These are phyloP conservation scores for Apiotrichum veenhuisii DNA, from an alignment of 1,284 basidiomycete genomes.

Conservation along the genomic window DNA sequence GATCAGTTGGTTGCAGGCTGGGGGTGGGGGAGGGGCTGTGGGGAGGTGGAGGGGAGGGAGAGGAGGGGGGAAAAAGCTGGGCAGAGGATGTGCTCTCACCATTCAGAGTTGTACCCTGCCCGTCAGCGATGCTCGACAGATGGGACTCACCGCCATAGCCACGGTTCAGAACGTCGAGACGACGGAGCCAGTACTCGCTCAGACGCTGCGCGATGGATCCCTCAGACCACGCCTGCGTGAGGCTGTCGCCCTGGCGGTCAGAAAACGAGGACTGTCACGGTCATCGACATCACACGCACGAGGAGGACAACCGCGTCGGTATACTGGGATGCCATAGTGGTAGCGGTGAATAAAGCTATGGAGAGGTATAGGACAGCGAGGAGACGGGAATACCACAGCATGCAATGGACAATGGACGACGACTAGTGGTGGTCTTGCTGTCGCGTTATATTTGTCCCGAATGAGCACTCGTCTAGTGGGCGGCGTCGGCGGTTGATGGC, in stretches of 20 bases:
- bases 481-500: too few relatives aligned
- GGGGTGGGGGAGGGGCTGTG: too few relatives aligned
- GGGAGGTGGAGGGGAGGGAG: too few relatives aligned
- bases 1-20: too few relatives aligned
- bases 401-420: neutral
- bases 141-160: slow-evolving; percentile 53
- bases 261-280: neutral
- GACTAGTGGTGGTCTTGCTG: neutral
- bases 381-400: neutral
- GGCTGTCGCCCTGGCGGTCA: slow-evolving; percentile 41
- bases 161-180: slow-evolving; percentile 76
- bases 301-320: slow-evolving; percentile 46
- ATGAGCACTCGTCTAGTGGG: too few relatives aligned
- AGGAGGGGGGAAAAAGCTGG: neutral
- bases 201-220: slow-evolving; percentile 42
- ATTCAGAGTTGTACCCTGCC: slow-evolving; percentile 74
- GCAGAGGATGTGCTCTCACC: slow-evolving; percentile 39
- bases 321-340: slow-evolving; percentile 35
- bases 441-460: neutral
- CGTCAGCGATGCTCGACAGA: neutral
- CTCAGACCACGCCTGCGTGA: slow-evolving; percentile 42
- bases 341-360: neutral
- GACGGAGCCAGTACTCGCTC: slow-evolving; percentile 63
- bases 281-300: slow-evolving; percentile 22
- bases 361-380: neutral